Evolutionary conservation across 1,139 yeast species (phyloP), one percentile per base, ranked within the genome.

Genomic region (Lodderomyces orthopsilosis): DNA sequence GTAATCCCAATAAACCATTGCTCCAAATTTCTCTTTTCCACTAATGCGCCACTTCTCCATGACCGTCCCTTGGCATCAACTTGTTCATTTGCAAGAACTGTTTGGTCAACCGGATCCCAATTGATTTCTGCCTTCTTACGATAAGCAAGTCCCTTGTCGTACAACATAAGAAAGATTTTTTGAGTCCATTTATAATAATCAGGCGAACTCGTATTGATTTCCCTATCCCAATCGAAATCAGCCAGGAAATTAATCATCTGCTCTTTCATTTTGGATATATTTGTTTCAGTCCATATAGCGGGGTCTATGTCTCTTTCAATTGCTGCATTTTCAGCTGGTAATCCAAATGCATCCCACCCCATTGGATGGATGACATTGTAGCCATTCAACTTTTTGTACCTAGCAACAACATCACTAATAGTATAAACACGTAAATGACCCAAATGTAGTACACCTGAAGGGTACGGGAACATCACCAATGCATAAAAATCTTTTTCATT

Each of bases 301-400:
- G 98, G 97, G 50, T 81, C 81, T 13, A 87, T 74, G 0, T 83
- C 82, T 50, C 95, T 68, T 59, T 91, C 96, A 24, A 88, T 82
- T 0, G 98, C 98, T 0, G 98, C 98, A 63, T 93, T 93, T 59
- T 93, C 98, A 0, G 98, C 98, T 0, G 98, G 98, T 34, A 93
- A 70, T 0, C 98, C 98, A 70, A 93, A 93, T 0, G 98, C 96
- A 69, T 93, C 98, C 97, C 98, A 93, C 0, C 98, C 98, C 95
- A 93, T 91, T 0, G 98, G 97, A 59, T 93, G 96, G 5, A 91
- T 74, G 14, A 91, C 96, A 36, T 82, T 68, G 50, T 74, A 78
- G 0, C 96, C 97, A 45, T 76, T 78, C 65, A 87, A 75, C 50
- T 94, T 70, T 53, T 88, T 79, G 62, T 79, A 93, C 51, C 98